phyloP scores from a whole-genome alignment of 768 basidiomycete species.

The Boletellus emodensis region DNA sequence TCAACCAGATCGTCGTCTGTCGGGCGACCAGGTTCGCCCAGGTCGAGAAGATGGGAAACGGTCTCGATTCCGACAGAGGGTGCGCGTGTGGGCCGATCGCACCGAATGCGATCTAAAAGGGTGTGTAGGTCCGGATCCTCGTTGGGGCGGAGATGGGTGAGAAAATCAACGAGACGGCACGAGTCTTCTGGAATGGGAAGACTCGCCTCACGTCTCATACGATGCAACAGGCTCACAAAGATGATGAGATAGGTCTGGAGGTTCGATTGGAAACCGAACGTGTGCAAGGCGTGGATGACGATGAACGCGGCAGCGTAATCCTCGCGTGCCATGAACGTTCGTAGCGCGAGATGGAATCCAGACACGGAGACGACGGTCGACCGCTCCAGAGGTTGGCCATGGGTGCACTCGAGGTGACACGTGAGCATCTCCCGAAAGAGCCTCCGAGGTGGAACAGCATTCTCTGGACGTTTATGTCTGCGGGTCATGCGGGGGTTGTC shows the following conservation, averaged over 20 bases:
- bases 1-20: constrained; percentile 3
- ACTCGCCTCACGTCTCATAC: constrained; percentile 24
- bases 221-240: constrained; percentile 35
- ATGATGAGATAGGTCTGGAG: constrained; percentile 39
- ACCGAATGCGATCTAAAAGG: constrained; percentile 17
- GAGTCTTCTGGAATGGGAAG: neutral
- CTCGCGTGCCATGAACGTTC: constrained; percentile 38
- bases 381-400: constrained; percentile 10
- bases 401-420: constrained; percentile 27
- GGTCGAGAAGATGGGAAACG: constrained; percentile 21
- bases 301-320: constrained; percentile 50
- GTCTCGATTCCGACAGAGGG: constrained; percentile 13
- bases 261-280: constrained; percentile 30
- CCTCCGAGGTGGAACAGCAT: constrained; percentile 35
- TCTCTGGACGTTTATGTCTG: constrained; percentile 14
- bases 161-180: constrained; percentile 24
- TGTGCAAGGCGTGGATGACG: constrained; percentile 31
- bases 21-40: constrained; percentile 5
- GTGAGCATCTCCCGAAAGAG: constrained; percentile 46
- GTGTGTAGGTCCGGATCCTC: constrained; percentile 15
- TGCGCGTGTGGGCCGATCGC: neutral
- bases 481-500: constrained; percentile 21
- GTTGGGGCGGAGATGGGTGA: constrained; percentile 16
- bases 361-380: constrained; percentile 30
- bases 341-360: constrained; percentile 41